phyloP scores from a whole-genome alignment of 352 stramenopile genomes.

The Phytophthora boehmeriae region DNA sequence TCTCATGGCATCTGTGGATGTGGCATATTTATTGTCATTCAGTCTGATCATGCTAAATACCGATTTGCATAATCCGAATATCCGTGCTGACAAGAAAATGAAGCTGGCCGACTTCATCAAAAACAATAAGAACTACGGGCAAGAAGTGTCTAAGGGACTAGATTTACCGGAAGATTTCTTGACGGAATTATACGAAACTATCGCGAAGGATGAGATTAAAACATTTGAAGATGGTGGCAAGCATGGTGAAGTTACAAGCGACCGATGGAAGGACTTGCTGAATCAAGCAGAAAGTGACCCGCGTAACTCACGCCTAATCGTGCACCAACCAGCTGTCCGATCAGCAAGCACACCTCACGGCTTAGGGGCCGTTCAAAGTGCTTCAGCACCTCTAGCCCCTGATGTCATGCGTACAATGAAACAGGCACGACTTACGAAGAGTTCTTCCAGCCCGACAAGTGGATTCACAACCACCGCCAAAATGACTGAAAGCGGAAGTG shows the following conservation, averaged over 20 bases:
- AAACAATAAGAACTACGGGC: constrained; percentile 91
- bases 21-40: constrained; percentile 91
- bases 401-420: constrained; percentile 36
- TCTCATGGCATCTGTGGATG: constrained; percentile 86
- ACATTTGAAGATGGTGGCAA: constrained; percentile 84
- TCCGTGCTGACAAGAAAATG: constrained; percentile 88
- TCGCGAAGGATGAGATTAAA: constrained; percentile 79
- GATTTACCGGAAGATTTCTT: constrained; percentile 80
- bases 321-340: constrained; percentile 45
- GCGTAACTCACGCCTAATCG: constrained; percentile 63
- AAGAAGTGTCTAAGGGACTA: constrained; percentile 76
- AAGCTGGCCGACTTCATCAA: constrained; percentile 86
- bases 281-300: constrained; percentile 74
- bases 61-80: constrained; percentile 89
- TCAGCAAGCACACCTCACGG: constrained; percentile 27
- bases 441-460: constrained; percentile 22
- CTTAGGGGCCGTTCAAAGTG: constrained; percentile 11
- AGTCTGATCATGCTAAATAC: constrained; percentile 92
- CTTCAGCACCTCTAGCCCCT: constrained; percentile 18
- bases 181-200: constrained; percentile 74
- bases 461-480: constrained; percentile 4
- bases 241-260: constrained; percentile 75
- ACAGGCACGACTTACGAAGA: constrained; percentile 26
- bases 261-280: constrained; percentile 82
- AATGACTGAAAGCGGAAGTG: constrained; percentile 6